phyloP scores from a whole-genome alignment of 768 basidiomycete genomes.

The Calocybe gangraenosa region DNA sequence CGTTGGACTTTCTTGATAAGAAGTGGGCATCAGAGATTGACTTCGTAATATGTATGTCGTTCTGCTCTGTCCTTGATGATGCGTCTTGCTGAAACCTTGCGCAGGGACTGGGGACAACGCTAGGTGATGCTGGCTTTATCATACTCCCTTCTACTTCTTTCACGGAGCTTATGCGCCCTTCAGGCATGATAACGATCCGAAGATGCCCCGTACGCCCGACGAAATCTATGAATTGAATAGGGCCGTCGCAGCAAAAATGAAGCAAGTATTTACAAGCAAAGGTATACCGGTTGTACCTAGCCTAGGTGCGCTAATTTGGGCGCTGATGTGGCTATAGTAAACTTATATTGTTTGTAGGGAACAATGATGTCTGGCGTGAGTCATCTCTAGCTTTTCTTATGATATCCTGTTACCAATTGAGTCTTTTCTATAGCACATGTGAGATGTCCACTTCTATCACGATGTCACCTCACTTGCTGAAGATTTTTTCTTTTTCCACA shows the following conservation, averaged over 20 bases:
- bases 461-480: constrained; percentile 11
- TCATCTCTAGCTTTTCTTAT: constrained; percentile 6
- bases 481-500: constrained; percentile 10
- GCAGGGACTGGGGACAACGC: constrained; percentile 79
- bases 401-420: constrained; percentile 9
- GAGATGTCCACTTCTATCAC: constrained; percentile 20
- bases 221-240: constrained; percentile 81
- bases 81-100: neutral
- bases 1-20: constrained; percentile 74
- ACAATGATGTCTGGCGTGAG: constrained; percentile 91
- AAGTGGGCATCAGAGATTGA: constrained; percentile 84
- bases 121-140: constrained; percentile 32
- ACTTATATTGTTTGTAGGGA: constrained; percentile 44
- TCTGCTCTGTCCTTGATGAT: constrained; percentile 3
- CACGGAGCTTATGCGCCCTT: constrained; percentile 2
- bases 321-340: neutral
- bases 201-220: constrained; percentile 70
- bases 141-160: neutral
- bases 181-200: constrained; percentile 83
- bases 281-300: constrained; percentile 80
- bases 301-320: constrained; percentile 46
- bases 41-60: constrained; percentile 76
- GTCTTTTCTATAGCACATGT: constrained; percentile 49
- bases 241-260: constrained; percentile 64
- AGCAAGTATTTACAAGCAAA: constrained; percentile 59